These are phyloP conservation scores for Byssoonygena ceratinophila DNA, from an alignment of 2,329 filamentous ascomycete genomes.

Conservation along the genomic window DNA sequence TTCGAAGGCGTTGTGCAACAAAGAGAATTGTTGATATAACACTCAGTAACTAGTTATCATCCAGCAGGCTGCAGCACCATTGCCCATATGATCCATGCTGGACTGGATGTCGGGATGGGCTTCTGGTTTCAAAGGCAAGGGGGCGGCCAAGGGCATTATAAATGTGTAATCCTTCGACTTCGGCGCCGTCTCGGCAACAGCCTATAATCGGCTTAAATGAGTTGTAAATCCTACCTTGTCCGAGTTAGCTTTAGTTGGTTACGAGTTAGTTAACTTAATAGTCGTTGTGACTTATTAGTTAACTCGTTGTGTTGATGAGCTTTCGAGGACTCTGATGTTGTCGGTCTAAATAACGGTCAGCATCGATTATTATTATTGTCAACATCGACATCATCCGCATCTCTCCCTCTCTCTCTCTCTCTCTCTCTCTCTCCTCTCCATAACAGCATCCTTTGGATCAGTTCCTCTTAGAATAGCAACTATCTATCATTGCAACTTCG, in stretches of 20 bases:
- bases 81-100: too few species aligned
- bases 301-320: not conserved
- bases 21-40: not conserved
- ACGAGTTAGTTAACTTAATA: too few species aligned
- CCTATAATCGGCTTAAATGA: not conserved
- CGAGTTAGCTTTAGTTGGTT: not conserved
- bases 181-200: not conserved
- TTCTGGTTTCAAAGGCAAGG: not conserved
- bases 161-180: not conserved
- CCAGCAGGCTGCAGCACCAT: not conserved
- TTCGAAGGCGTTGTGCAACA: slow-evolving; percentile 4
- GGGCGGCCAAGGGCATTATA: not conserved
- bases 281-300: not conserved
- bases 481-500: not conserved
- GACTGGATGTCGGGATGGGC: too few species aligned
- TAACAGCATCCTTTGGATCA: not conserved
- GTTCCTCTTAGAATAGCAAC: not conserved
- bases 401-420: not conserved
- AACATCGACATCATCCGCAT: not conserved
- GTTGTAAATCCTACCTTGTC: not conserved
- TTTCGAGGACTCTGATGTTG: not conserved
- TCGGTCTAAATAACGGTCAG: too few species aligned
- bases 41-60: not conserved
- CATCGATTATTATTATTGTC: not conserved
- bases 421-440: not conserved